Evolutionary conservation across 805 yeast species (phyloP).

Genomic region (Metschnikowia colocasiae): DNA sequence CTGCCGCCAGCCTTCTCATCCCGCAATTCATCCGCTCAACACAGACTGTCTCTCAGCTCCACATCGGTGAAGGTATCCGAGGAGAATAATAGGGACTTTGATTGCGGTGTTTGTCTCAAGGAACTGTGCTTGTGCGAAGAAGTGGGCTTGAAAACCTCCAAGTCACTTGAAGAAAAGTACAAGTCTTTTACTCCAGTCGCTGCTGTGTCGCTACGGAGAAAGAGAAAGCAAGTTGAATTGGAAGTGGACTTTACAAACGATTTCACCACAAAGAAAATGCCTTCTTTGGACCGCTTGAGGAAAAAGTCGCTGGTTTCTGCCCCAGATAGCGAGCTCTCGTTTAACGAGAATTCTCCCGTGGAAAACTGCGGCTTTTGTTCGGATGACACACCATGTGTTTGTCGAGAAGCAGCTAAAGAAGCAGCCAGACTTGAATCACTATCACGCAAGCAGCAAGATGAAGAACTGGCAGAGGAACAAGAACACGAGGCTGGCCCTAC

Average conservation of each 20-base stretch:
- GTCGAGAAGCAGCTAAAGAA: constrained; percentile 70
- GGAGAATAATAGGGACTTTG: constrained; percentile 25
- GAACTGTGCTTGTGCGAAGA: constrained; percentile 66
- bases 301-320: constrained; percentile 8
- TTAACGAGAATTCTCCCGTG: constrained; percentile 47
- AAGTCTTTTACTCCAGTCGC: constrained; percentile 54
- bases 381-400: constrained; percentile 87
- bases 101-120: constrained; percentile 65
- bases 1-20: constrained; percentile 27
- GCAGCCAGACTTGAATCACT: constrained; percentile 37
- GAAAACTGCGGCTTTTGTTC: constrained; percentile 94
- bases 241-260: constrained; percentile 60
- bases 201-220: constrained; percentile 56
- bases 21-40: not conserved
- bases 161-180: constrained; percentile 31
- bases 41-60: not conserved
- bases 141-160: constrained; percentile 38
- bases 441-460: constrained; percentile 15
- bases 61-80: not conserved
- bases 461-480: constrained; percentile 14
- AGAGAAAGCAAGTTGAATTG: constrained; percentile 12
- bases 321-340: constrained; percentile 11
- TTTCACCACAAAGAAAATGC: constrained; percentile 34
- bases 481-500: constrained; percentile 22
- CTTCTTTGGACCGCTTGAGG: constrained; percentile 33